These are phyloP conservation scores for Piromyces sp. DNA, from an alignment of 192 early-diverging fungal genomes.

Conservation along the genomic window DNA sequence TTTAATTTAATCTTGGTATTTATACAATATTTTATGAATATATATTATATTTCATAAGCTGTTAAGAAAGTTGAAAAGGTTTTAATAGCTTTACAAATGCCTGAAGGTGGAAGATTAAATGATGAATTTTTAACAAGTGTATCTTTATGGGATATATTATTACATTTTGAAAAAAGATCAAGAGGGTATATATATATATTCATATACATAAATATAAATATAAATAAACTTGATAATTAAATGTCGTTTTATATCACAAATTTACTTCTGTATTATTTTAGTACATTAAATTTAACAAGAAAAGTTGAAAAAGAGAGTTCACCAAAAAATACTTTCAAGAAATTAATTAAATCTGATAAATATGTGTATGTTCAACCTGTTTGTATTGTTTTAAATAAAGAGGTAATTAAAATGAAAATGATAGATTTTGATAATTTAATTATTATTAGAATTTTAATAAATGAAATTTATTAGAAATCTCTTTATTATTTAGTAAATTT, in stretches of 20 bases:
- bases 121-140: conserved; percentile 32
- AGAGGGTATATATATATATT: conserved; percentile 14
- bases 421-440: too few species aligned
- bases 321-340: conserved; percentile 1
- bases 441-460: too few species aligned
- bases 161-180: conserved; percentile 27
- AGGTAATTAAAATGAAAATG: too few species aligned
- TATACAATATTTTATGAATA: too few species aligned
- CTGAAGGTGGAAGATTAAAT: conserved; percentile 45
- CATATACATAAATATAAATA: too few species aligned
- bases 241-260: too few species aligned
- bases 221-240: too few species aligned
- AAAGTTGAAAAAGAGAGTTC: conserved; percentile 9
- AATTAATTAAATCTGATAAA: conserved; percentile 7
- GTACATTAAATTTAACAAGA: conserved; percentile 31
- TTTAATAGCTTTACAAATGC: conserved; percentile 56
- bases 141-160: conserved; percentile 54
- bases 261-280: too few species aligned
- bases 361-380: conserved; percentile 41
- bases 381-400: conserved; percentile 41
- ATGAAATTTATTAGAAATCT: too few species aligned
- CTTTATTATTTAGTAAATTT: too few species aligned
- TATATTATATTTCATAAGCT: conserved; percentile 14
- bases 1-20: too few species aligned
- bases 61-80: conserved; percentile 7